Evolutionary conservation across 2,329 filamentous ascomycete genomes (phyloP), one percentile per base, ranked within the genome.

Genomic region (Colletotrichum gigasporum): DNA sequence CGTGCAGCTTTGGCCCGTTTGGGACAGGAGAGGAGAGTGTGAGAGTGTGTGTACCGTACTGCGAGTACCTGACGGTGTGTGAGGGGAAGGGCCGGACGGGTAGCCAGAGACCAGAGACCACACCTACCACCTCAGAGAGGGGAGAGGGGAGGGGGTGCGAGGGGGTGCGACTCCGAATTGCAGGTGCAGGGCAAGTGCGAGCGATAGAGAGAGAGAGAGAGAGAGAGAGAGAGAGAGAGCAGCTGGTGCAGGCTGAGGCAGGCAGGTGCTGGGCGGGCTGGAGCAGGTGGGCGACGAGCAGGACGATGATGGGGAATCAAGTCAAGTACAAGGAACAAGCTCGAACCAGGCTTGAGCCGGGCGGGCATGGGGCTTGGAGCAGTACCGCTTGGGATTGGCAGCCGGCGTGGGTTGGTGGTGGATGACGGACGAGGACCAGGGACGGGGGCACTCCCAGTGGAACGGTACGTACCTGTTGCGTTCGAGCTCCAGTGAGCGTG

Each of bases 1-100:
- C 42, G 58, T 57, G 59, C 62, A 55, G 55, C 62, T 55, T 60
- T 65, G 56, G 62, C 62, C 62, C 51, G 37, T 47, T 37, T 45
- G 48, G 64, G 24, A n/a, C 54, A 42, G 30, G 50, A 34, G 41
- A 35, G 26, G 39, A 45, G 52, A 35, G 52, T 16, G 12, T 5
- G 32, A 16, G 42, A 20, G 44, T 41, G 50, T 16, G 34, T 41
- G 50, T 9, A 10, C 26, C 45, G 24, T 18, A 16, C n/a, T 47
- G 42, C 9, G 42, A 18, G 24, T 26, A 22, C 42, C 42, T 20
- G 48, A 20, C 14, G 20, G 14, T 28, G 22, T 41, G 32, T 16
- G 35, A 24, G 16, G 24, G 50, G 22, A n/a, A n/a, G n/a, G n/a
- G n/a, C n/a, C n/a, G n/a, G n/a, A n/a, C n/a, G n/a, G n/a, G n/a